Percentiles rank a stretch among this genome's conserved stretches.
phyloP scores from a whole-genome alignment of 1,139 yeast genomes.

The Debaryomycetaceae sp. region DNA sequence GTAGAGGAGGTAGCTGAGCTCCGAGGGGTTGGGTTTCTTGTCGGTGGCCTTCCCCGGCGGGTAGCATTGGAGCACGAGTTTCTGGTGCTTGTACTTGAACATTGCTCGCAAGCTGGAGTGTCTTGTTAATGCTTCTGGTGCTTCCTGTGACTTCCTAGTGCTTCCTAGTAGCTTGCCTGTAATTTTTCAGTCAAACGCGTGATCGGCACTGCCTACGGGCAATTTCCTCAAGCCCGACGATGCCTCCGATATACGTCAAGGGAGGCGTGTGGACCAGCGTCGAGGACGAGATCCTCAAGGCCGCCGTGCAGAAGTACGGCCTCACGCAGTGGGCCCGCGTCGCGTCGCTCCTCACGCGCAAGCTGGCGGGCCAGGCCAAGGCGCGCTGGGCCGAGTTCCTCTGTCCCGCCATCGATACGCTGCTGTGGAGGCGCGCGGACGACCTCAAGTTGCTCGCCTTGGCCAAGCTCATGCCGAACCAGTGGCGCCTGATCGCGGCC shows the following conservation, averaged over 20 bases:
- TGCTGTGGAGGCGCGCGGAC: constrained; percentile 66
- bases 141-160: too few species aligned
- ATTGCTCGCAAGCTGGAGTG: constrained; percentile 3
- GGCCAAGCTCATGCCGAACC: constrained; percentile 73
- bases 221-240: not conserved
- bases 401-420: constrained; percentile 57
- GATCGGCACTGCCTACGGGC: not conserved
- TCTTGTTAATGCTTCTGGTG: not conserved
- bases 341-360: constrained; percentile 73
- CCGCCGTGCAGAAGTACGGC: constrained; percentile 90
- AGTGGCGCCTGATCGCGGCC: constrained; percentile 86
- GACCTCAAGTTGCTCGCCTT: constrained; percentile 62
- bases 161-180: too few species aligned
- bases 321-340: constrained; percentile 92
- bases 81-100: constrained; percentile 76
- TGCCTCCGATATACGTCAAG: constrained; percentile 56
- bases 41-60: constrained; percentile 82
- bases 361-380: constrained; percentile 85
- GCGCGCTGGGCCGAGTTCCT: constrained; percentile 90
- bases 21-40: constrained; percentile 86
- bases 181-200: not conserved
- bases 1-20: constrained; percentile 75
- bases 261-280: constrained; percentile 90
- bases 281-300: constrained; percentile 82
- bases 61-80: constrained; percentile 81